Evolutionary conservation across 2,329 filamentous ascomycete genomes (phyloP).

Genomic region (Hymenoscyphus fructigenus): DNA sequence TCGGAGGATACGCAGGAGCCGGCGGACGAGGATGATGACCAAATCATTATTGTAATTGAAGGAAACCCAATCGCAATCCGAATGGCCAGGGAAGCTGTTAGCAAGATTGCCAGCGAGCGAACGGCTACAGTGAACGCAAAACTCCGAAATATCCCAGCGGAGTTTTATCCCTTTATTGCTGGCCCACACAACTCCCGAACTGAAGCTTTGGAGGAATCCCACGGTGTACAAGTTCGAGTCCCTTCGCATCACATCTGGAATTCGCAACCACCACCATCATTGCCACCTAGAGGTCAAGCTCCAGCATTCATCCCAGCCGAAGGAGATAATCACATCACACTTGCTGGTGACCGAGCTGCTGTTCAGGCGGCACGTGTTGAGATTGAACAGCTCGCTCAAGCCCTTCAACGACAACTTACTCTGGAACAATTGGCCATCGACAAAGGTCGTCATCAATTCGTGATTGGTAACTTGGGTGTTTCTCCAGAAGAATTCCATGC

Average conservation of each 20-base stretch:
- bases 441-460: slow-evolving; percentile 88
- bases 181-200: slow-evolving; percentile 71
- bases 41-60: slow-evolving; percentile 84
- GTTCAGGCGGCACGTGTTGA: slow-evolving; percentile 77
- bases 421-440: slow-evolving; percentile 80
- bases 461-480: slow-evolving; percentile 80
- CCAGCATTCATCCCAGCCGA: slow-evolving; percentile 70
- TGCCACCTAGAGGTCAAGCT: slow-evolving; percentile 60
- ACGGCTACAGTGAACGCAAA: slow-evolving; percentile 79
- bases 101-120: slow-evolving; percentile 84
- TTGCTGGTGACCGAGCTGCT: slow-evolving; percentile 80
- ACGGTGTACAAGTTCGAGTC: slow-evolving; percentile 77
- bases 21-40: slow-evolving; percentile 73
- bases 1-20: slow-evolving; percentile 59
- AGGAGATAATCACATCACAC: slow-evolving; percentile 74
- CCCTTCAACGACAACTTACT: slow-evolving; percentile 73
- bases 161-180: slow-evolving; percentile 94
- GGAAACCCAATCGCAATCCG: slow-evolving; percentile 87
- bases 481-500: slow-evolving; percentile 83
- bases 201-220: slow-evolving; percentile 66
- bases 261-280: slow-evolving; percentile 63
- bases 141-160: slow-evolving; percentile 79
- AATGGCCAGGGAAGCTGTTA: slow-evolving; percentile 78
- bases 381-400: slow-evolving; percentile 75
- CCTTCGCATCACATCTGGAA: slow-evolving; percentile 78